phyloP scores from a whole-genome alignment of 2,329 filamentous ascomycete species.

The Ambrosiella beaveri region DNA sequence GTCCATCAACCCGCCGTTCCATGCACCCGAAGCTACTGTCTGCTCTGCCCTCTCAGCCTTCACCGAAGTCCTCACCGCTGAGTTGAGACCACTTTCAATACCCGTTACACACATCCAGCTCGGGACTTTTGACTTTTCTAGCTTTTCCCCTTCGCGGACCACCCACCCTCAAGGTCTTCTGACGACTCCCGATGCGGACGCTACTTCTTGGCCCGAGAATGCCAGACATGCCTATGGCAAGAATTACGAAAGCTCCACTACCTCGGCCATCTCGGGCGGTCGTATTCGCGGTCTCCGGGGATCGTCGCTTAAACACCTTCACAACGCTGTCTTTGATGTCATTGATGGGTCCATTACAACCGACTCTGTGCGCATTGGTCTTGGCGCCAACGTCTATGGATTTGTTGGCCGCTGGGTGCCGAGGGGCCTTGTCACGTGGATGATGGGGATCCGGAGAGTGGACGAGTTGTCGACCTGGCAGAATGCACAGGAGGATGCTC shows the following conservation, averaged over 20 bases:
- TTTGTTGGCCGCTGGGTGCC: slow-evolving; percentile 72
- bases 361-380: slow-evolving; percentile 59
- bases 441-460: slow-evolving; percentile 64
- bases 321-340: slow-evolving; percentile 81
- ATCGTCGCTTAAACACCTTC: slow-evolving; percentile 59
- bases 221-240: slow-evolving; percentile 43
- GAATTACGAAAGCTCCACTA: slow-evolving; percentile 40
- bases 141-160: slow-evolving; percentile 35
- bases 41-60: slow-evolving; percentile 77
- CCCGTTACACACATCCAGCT: slow-evolving; percentile 77
- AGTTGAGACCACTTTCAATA: slow-evolving; percentile 59
- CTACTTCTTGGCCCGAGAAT: slow-evolving; percentile 45
- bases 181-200: slow-evolving; percentile 25
- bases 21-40: slow-evolving; percentile 73
- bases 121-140: slow-evolving; percentile 72
- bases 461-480: slow-evolving; percentile 40
- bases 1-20: slow-evolving; percentile 63
- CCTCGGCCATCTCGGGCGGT: slow-evolving; percentile 37
- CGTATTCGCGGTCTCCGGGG: slow-evolving; percentile 45
- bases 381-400: slow-evolving; percentile 70
- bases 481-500: slow-evolving; percentile 17
- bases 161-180: slow-evolving; percentile 21
- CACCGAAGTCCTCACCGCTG: slow-evolving; percentile 59
- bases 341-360: slow-evolving; percentile 48
- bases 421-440: slow-evolving; percentile 65